Evolutionary conservation across 257 asterid genomes (phyloP).

Genomic region (Scutellaria minor): DNA sequence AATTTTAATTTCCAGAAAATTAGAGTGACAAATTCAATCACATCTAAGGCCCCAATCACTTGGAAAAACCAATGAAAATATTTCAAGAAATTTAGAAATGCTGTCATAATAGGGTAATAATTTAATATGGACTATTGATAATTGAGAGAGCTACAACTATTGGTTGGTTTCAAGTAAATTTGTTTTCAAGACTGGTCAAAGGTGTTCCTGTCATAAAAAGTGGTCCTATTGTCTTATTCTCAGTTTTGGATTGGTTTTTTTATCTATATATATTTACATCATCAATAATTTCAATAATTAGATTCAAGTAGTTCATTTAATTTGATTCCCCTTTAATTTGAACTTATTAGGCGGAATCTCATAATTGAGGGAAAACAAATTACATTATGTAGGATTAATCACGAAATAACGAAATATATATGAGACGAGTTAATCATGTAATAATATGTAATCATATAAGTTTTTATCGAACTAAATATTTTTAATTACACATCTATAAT

Average conservation of each 20-base stretch:
- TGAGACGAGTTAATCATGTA: too few relatives aligned
- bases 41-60: conserved; percentile 31
- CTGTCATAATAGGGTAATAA: not conserved
- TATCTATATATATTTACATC: conserved; percentile 2
- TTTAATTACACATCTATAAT: not conserved
- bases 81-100: conserved; percentile 1
- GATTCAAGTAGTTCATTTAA: conserved; percentile 22
- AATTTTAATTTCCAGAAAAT: conserved; percentile 24
- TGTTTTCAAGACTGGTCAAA: conserved; percentile 34
- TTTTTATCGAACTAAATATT: not conserved
- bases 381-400: too few relatives aligned
- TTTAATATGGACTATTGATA: conserved; percentile 14
- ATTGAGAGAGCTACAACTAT: conserved; percentile 13
- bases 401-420: too few relatives aligned
- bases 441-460: too few relatives aligned
- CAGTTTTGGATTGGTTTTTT: conserved; percentile 20
- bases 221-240: conserved; percentile 32
- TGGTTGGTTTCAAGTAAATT: conserved; percentile 27
- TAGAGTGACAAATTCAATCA: conserved; percentile 24
- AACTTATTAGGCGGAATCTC: too few relatives aligned
- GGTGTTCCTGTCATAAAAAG: conserved; percentile 46
- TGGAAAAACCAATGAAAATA: conserved; percentile 41
- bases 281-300: conserved; percentile 3
- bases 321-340: not conserved
- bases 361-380: too few relatives aligned